These are phyloP conservation scores for Cryptococcus maquisensis DNA, from an alignment of 1,284 basidiomycete species.

Conservation along the genomic window DNA sequence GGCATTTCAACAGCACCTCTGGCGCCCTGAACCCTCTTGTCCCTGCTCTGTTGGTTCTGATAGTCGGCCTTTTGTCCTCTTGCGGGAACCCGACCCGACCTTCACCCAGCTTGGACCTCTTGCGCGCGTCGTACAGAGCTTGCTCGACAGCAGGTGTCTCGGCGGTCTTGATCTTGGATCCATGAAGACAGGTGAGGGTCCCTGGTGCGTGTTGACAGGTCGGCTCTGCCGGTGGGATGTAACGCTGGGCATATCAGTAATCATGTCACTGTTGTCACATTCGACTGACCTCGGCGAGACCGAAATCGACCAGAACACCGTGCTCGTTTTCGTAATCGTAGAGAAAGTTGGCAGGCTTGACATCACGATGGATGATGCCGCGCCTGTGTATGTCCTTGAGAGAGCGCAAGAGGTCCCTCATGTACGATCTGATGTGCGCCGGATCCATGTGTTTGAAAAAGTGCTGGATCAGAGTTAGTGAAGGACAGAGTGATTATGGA, in stretches of 20 bases:
- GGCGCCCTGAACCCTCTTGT: slow-evolving; percentile 96
- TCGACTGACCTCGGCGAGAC: slow-evolving; percentile 77
- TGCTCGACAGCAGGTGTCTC: slow-evolving; percentile 44
- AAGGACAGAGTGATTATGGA: background rate
- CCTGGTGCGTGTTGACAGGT: slow-evolving; percentile 69
- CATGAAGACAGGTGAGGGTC: slow-evolving; percentile 62
- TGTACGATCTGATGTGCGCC: slow-evolving; percentile 69
- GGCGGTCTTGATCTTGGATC: slow-evolving; percentile 45
- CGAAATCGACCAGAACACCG: slow-evolving; percentile 92
- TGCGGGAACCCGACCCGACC: slow-evolving; percentile 48
- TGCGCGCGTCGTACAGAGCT: slow-evolving; percentile 61
- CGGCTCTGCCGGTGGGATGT: slow-evolving; percentile 46
- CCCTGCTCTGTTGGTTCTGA: slow-evolving; percentile 94
- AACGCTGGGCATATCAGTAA: slow-evolving; percentile 33
- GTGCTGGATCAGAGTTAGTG: slow-evolving; percentile 23
- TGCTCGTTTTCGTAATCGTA: slow-evolving; percentile 80
- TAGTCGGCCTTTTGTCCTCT: slow-evolving; percentile 58
- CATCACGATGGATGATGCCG: slow-evolving; percentile 90
- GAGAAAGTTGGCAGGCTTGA: slow-evolving; percentile 97
- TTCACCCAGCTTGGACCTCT: slow-evolving; percentile 49
- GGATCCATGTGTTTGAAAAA: slow-evolving; percentile 48
- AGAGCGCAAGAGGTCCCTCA: slow-evolving; percentile 85
- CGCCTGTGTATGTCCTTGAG: slow-evolving; percentile 84
- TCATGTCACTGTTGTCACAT: background rate
- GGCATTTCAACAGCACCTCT: slow-evolving; percentile 93